Percentiles rank a stretch among this genome's conserved stretches.
Conservation (phyloP, 495 filamentous ascomycete genomes). For the Echria macrotheca region DNA sequence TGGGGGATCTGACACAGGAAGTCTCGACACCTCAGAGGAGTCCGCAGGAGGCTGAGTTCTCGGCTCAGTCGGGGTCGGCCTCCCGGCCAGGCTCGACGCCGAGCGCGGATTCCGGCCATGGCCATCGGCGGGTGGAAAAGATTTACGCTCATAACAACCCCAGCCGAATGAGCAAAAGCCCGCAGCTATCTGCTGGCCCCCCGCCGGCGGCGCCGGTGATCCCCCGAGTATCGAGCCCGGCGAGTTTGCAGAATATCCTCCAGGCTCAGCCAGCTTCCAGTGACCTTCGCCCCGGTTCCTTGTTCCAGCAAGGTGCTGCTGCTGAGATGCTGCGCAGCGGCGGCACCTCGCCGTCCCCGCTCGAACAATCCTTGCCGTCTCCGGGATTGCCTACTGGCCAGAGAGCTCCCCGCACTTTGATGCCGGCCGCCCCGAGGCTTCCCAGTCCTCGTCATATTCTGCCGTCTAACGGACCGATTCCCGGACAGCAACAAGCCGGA, state of each 20-base stretch:
- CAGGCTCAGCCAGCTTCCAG: not conserved
- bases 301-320: not conserved
- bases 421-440: no score
- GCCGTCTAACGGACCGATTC: no score
- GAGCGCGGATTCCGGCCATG: not conserved
- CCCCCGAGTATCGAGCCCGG: slow-evolving; percentile 14
- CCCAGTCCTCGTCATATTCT: no score
- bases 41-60: not conserved
- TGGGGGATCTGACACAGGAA: slow-evolving; percentile 7
- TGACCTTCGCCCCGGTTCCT: not conserved
- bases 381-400: no score
- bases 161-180: slow-evolving; percentile 4
- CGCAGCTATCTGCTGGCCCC: slow-evolving; percentile 1
- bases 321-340: not conserved
- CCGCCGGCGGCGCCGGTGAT: slow-evolving; percentile 10
- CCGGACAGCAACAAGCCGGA: no score
- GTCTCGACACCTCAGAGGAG: not conserved
- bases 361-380: not conserved
- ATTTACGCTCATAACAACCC: slow-evolving; percentile 18
- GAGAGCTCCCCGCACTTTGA: no score
- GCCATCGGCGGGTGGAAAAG: slow-evolving; percentile 18
- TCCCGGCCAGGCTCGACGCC: slow-evolving; percentile 4
- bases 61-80: no score
- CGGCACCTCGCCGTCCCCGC: no score
- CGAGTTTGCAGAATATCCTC: slow-evolving; percentile 18